A percentile compares a stretch with the other conserved stretches of the same genome.
Conservation (phyloP, 208 protist species). For the Leishmania lainsoni region DNA sequence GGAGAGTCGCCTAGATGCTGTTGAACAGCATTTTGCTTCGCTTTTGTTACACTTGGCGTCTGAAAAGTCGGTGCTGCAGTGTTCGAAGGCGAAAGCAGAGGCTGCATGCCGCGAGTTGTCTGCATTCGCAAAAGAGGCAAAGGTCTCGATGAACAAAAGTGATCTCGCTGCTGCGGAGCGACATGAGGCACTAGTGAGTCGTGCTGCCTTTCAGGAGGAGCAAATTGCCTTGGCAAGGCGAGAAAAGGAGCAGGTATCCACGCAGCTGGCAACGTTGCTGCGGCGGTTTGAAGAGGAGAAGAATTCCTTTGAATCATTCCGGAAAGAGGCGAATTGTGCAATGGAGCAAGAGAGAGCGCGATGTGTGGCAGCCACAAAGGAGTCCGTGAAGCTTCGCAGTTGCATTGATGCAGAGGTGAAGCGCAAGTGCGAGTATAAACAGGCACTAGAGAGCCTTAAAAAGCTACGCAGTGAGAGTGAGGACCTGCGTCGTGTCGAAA, state of each 20-base stretch:
- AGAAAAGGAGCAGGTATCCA: slow-evolving; percentile 16
- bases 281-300: slow-evolving; percentile 36
- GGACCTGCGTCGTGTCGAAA: slow-evolving; percentile 55
- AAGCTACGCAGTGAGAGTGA: slow-evolving; percentile 65
- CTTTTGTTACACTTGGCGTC: neutral
- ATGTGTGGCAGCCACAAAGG: slow-evolving; percentile 20
- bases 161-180: slow-evolving; percentile 32
- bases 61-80: slow-evolving; percentile 6
- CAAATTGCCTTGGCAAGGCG: slow-evolving; percentile 2
- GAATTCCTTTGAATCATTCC: slow-evolving; percentile 11
- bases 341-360: slow-evolving; percentile 30
- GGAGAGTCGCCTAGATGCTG: neutral
- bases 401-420: slow-evolving; percentile 67
- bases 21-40: neutral
- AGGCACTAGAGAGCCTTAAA: slow-evolving; percentile 66
- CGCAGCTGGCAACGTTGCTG: slow-evolving; percentile 24
- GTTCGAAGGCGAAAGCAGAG: slow-evolving; percentile 25
- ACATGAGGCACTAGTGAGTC: slow-evolving; percentile 24
- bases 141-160: slow-evolving; percentile 24
- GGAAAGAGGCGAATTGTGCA: slow-evolving; percentile 9
- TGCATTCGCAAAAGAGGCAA: slow-evolving; percentile 37
- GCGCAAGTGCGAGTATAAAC: slow-evolving; percentile 83
- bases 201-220: slow-evolving; percentile 21
- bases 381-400: slow-evolving; percentile 48
- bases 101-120: slow-evolving; percentile 33